These are phyloP conservation scores for Lentinula detonsa DNA, from an alignment of 768 basidiomycete genomes.

Conservation along the genomic window DNA sequence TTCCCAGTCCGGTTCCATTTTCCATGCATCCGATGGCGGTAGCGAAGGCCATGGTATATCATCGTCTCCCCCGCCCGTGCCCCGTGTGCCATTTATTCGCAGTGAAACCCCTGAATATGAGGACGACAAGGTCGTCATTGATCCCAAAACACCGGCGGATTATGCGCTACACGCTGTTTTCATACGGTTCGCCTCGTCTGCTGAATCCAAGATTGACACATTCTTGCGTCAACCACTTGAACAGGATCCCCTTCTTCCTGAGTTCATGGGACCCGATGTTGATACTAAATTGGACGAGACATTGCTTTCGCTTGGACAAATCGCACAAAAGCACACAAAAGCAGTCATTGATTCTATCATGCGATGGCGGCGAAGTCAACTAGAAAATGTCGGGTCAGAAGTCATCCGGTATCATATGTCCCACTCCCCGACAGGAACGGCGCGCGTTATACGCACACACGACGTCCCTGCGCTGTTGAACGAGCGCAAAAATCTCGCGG, in stretches of 20 bases:
- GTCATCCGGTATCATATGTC: conserved; percentile 44
- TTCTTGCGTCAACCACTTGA: conserved; percentile 68
- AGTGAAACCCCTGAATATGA: conserved; percentile 59
- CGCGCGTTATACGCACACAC: conserved; percentile 30
- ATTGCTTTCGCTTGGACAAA: conserved; percentile 77
- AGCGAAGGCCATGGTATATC: conserved; percentile 59
- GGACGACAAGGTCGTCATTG: conserved; percentile 62
- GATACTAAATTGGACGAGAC: conserved; percentile 82
- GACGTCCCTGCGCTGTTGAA: conserved; percentile 49
- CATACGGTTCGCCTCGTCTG: conserved; percentile 75
- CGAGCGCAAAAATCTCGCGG: conserved; percentile 75
- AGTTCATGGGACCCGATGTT: conserved; percentile 63
- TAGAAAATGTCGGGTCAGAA: conserved; percentile 49
- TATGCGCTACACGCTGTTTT: conserved; percentile 87
- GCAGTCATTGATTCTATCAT: conserved; percentile 82
- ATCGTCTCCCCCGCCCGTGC: conserved; percentile 72
- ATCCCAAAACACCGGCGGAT: conserved; percentile 80
- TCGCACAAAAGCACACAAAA: conserved; percentile 80
- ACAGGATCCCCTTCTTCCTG: conserved; percentile 57
- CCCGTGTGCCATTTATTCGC: conserved; percentile 57
- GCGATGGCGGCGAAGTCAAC: conserved; percentile 80
- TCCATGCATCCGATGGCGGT: conserved; percentile 63
- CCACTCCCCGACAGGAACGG: conserved; percentile 25
- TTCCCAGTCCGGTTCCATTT: conserved; percentile 71
- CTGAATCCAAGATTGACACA: conserved; percentile 73